phyloP scores from a whole-genome alignment of 352 stramenopile genomes.

The Phytophthora sp. region DNA sequence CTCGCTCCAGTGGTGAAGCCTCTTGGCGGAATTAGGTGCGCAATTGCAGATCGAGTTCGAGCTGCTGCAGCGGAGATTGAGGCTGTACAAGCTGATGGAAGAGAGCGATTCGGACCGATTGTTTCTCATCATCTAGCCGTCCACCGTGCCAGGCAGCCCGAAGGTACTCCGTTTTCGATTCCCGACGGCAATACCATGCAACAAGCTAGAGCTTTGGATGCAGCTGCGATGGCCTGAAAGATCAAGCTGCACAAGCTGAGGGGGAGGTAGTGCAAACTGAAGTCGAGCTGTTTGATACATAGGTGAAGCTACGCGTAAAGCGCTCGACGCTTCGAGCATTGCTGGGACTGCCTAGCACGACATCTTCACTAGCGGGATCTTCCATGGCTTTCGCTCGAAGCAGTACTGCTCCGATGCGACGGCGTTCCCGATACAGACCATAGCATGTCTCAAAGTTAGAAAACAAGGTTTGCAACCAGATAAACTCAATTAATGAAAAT shows the following conservation, averaged over 20 bases:
- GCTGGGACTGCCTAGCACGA: too few relatives aligned
- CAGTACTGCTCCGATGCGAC: neutral
- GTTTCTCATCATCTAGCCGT: neutral
- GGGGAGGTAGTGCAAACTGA: neutral
- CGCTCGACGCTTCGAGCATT: neutral
- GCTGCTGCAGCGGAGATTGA: neutral
- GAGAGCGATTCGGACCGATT: conserved; percentile 1
- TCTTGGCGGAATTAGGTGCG: neutral
- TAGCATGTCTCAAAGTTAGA: neutral
- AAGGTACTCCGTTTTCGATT: neutral
- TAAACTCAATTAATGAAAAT: too few relatives aligned
- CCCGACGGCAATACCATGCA: conserved; percentile 8
- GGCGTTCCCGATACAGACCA: conserved; percentile 5
- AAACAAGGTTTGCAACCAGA: too few relatives aligned
- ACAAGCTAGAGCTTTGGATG: neutral
- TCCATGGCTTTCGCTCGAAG: conserved; percentile 9
- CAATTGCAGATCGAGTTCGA: conserved; percentile 5
- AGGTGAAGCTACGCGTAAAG: conserved; percentile 1
- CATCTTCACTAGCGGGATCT: conserved; percentile 9
- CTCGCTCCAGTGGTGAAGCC: neutral
- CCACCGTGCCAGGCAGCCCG: neutral
- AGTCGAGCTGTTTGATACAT: neutral
- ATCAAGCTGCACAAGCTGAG: neutral
- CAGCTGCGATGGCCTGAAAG: neutral
- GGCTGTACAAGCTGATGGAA: conserved; percentile 3